phyloP scores from a whole-genome alignment of 345 rosid species.

The Chamaenerion angustifolium region DNA sequence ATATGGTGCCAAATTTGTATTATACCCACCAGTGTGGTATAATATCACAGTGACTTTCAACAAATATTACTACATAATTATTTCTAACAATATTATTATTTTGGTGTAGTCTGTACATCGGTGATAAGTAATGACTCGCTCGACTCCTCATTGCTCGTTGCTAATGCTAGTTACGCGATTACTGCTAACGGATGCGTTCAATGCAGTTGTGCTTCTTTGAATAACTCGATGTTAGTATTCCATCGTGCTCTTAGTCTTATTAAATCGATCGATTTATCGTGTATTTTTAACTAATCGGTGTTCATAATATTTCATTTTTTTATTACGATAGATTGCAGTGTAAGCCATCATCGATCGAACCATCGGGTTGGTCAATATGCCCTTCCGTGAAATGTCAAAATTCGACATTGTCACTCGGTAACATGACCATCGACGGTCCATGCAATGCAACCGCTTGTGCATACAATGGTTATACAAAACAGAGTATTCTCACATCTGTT shows the following conservation, averaged over 20 bases:
- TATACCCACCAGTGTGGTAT: no score
- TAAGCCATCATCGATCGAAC: constrained; percentile 26
- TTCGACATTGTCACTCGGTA: constrained; percentile 25
- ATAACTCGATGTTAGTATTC: constrained; percentile 50
- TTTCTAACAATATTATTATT: no score
- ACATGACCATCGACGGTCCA: constrained; percentile 14
- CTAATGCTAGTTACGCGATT: constrained; percentile 35
- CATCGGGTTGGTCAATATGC: constrained; percentile 28
- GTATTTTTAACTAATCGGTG: no score
- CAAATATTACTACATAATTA: no score
- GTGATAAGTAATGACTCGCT: constrained; percentile 27
- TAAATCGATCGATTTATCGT: no score
- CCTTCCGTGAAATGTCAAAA: constrained; percentile 42
- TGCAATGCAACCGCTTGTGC: constrained; percentile 40
- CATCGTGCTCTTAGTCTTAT: no score
- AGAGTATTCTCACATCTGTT: constrained; percentile 28
- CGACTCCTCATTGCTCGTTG: constrained; percentile 32
- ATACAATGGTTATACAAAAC: constrained; percentile 47
- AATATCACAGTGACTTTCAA: no score
- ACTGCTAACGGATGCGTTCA: constrained; percentile 57
- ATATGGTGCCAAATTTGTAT: no score
- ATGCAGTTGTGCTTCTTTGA: constrained; percentile 45
- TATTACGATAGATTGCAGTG: constrained; percentile 44
- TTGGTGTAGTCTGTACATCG: constrained; percentile 52
- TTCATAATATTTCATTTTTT: constrained; percentile 3